These are phyloP conservation scores for Fusarium pseudocircinatum DNA, from an alignment of 2,329 filamentous ascomycete genomes.

Conservation along the genomic window DNA sequence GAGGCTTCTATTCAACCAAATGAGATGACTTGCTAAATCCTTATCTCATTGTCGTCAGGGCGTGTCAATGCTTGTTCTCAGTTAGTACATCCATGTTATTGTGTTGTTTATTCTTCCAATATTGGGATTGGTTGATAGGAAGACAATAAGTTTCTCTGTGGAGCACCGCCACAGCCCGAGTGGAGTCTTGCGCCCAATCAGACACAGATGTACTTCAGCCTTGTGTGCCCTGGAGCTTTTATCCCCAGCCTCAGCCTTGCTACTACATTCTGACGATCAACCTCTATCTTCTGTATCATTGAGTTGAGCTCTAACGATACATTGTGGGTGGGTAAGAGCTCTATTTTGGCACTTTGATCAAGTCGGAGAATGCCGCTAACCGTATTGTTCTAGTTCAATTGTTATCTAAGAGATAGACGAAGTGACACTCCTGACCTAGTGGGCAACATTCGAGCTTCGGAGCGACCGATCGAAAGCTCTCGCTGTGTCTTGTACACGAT, in stretches of 20 bases:
- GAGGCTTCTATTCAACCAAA: background rate
- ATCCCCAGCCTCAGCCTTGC: slow-evolving; percentile 41
- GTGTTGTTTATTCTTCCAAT: background rate
- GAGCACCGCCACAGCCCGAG: slow-evolving; percentile 15
- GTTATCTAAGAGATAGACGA: background rate
- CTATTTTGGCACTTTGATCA: rapidly evolving
- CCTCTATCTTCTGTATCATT: background rate
- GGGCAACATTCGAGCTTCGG: slow-evolving; percentile 4
- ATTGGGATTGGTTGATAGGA: slow-evolving; percentile 7
- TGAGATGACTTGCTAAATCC: background rate
- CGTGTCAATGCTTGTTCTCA: slow-evolving; percentile 4
- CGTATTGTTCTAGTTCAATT: background rate
- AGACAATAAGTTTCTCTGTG: background rate
- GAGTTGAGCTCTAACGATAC: slow-evolving; percentile 3
- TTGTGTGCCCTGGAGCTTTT: slow-evolving; percentile 34
- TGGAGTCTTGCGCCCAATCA: background rate
- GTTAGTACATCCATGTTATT: background rate
- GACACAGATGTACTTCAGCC: slow-evolving; percentile 27
- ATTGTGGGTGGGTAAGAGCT: background rate
- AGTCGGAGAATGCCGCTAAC: background rate
- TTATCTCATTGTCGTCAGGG: background rate
- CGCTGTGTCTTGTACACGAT: background rate
- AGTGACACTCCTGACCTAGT: background rate
- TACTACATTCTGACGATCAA: slow-evolving; percentile 26
- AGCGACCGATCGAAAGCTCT: slow-evolving; percentile 1